Conservation (phyloP, 148 eudicot species). For the Fallopia convolvulus region DNA sequence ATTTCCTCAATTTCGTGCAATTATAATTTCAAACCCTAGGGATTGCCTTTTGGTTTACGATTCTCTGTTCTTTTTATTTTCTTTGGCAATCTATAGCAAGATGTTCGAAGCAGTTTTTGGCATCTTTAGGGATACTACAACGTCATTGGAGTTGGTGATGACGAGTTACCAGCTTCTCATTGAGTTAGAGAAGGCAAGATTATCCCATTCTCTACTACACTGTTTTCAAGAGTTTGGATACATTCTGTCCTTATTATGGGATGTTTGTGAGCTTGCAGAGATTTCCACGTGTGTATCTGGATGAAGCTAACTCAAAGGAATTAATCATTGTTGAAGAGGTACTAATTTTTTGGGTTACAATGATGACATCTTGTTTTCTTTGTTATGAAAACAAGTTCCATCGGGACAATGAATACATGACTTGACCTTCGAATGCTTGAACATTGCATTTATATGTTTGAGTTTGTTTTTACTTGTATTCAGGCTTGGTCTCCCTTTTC, state of each 20-base stretch:
- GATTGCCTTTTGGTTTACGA: background rate
- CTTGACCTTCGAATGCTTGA: background rate
- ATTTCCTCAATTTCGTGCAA: background rate
- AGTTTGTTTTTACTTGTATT: slow-evolving; percentile 8
- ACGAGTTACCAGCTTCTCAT: slow-evolving; percentile 62
- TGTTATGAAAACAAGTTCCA: slow-evolving; percentile 3
- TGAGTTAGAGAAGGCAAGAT: slow-evolving; percentile 67
- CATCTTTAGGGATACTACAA: slow-evolving; percentile 60
- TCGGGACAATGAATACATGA: background rate
- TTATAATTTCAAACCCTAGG: no score
- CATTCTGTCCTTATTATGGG: background rate
- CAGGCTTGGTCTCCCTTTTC: slow-evolving; percentile 90
- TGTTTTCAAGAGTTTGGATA: slow-evolving; percentile 7
- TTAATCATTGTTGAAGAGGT: slow-evolving; percentile 63
- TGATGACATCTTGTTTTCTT: background rate
- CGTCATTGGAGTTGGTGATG: slow-evolving; percentile 62
- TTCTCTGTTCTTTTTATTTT: background rate
- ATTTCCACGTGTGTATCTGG: slow-evolving; percentile 50
- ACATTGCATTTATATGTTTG: background rate
- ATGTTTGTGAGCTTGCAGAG: slow-evolving; percentile 33
- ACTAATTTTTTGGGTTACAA: slow-evolving; percentile 2
- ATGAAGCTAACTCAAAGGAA: slow-evolving; percentile 20
- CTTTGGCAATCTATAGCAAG: slow-evolving; percentile 31
- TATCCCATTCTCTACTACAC: background rate
- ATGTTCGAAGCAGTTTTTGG: slow-evolving; percentile 68